Base-by-base conservation (phyloP, 2,329 filamentous ascomycete species). In the Rhynchosporium graminicola region DNA sequence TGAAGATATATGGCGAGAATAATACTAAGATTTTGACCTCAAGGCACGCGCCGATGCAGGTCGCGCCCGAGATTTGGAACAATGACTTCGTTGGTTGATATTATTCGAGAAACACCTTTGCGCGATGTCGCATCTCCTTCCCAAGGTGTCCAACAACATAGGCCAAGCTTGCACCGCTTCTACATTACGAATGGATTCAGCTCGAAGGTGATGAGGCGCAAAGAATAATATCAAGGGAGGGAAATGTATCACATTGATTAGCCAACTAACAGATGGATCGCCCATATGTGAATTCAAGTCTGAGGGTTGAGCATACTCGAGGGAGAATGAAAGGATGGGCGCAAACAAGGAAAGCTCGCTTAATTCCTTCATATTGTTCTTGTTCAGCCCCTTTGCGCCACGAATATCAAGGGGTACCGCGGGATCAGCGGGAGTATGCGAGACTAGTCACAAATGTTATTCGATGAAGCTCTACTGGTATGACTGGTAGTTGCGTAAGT, bases 321-420 rank as follows among this genome's bases (percentile, higher is more conserved):
- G 42, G n/a, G 56, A 54, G 36, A 61, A 66, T 61, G 59, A 69
- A 68, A 62, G 59, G 46, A 46, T 36, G 20, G 29, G 43, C 48
- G 36, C 29, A 59, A 54, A 64, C 57, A 63, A 62, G 42, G 29
- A 58, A 61, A 47, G 46, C 42, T 57, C 52, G 43, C 60, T 63
- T 50, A 61, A 59, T 62, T 61, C 54, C 65, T 68, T 69, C 33
- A 62, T 68, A 69, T 69, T 69, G 68, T 69, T 69, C 68, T 68
- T 47, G n/a, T 8, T 42, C 66, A 60, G 61, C 66, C 60, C 59
- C 59, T 59, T 57, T 45, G 46, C 58, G 54, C 59, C 59, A 61
- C 58, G 51, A 47, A 60, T n/a, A 51, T 45, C 47, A 65, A 61
- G 52, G 31, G n/a, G 15, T 61, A 38, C 42, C 20, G 48, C 46